Conservation (phyloP, 805 yeast genomes). For the Brettanomyces bruxellensis region DNA sequence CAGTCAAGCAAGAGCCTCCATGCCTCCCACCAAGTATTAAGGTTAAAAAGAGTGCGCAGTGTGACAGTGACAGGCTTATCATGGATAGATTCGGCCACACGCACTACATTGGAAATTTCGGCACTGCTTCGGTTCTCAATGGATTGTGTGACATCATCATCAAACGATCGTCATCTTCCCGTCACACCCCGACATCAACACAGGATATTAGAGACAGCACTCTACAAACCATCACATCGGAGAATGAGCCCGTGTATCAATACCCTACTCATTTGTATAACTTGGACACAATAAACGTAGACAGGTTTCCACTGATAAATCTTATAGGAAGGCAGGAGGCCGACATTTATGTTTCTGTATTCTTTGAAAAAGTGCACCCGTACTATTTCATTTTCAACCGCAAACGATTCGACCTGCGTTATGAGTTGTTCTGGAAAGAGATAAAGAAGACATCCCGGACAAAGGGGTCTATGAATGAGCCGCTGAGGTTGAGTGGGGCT, state of each 20-base stretch:
- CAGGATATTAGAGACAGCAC: constrained; percentile 25
- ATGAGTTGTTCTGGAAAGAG: constrained; percentile 32
- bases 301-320: constrained; percentile 31
- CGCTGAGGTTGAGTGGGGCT: constrained; percentile 20
- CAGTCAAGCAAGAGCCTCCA: background rate
- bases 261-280: constrained; percentile 26
- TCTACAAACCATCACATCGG: constrained; percentile 27
- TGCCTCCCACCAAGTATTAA: background rate
- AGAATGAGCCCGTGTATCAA: constrained; percentile 26
- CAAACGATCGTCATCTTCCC: constrained; percentile 25
- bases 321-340: constrained; percentile 27
- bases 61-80: constrained; percentile 28
- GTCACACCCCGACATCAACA: constrained; percentile 27
- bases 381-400: constrained; percentile 34
- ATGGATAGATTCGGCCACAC: constrained; percentile 38
- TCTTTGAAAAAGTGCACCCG: constrained; percentile 36
- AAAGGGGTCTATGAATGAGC: constrained; percentile 4
- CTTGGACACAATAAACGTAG: constrained; percentile 22
- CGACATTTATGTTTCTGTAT: constrained; percentile 27
- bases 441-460: constrained; percentile 9
- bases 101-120: constrained; percentile 38
- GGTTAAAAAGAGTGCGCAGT: constrained; percentile 7
- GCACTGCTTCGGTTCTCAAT: constrained; percentile 35
- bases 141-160: constrained; percentile 34
- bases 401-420: constrained; percentile 23